phyloP scores from a whole-genome alignment of 106 monocot genomes.

The Acorus calamus region DNA sequence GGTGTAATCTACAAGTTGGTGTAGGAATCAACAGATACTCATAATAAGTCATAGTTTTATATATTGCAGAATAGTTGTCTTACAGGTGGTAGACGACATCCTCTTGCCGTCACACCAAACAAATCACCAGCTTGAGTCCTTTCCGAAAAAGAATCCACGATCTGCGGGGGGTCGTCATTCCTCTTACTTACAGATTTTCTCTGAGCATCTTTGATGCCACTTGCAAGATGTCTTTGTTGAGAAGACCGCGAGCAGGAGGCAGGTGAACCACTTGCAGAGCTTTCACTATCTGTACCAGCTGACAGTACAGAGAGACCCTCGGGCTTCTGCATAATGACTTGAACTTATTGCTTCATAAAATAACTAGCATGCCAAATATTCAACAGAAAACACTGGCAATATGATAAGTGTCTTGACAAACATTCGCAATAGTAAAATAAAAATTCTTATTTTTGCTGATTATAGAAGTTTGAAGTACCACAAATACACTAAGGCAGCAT shows the following conservation, averaged over 20 bases:
- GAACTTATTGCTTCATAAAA: too few species aligned
- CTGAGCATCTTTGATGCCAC: slow-evolving; percentile 47
- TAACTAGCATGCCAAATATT: too few species aligned
- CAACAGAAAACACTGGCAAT: too few species aligned
- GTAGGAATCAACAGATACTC: too few species aligned
- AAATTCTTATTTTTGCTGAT: too few species aligned
- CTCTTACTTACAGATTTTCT: slow-evolving; percentile 70
- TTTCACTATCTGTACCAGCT: slow-evolving; percentile 51
- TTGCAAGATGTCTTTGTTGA: slow-evolving; percentile 28
- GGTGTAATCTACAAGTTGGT: too few species aligned
- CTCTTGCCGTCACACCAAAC: slow-evolving; percentile 59
- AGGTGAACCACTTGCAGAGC: slow-evolving; percentile 61
- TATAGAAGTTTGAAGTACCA: too few species aligned
- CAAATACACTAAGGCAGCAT: too few species aligned
- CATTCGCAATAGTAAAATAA: too few species aligned
- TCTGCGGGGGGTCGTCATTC: slow-evolving; percentile 37
- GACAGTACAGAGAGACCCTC: slow-evolving; percentile 45
- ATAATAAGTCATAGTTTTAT: too few species aligned
- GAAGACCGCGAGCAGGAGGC: slow-evolving; percentile 33
- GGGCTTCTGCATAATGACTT: slow-evolving; percentile 44
- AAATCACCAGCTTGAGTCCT: slow-evolving; percentile 95
- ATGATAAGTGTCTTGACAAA: too few species aligned
- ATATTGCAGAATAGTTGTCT: slow-evolving; percentile 10
- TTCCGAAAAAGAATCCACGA: slow-evolving; percentile 44
- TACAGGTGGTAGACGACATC: slow-evolving; percentile 60